A percentile compares a stretch with the other conserved stretches of the same genome.
These are phyloP conservation scores for Pseudogymnoascus sp. DNA, from an alignment of 2,329 filamentous ascomycete genomes.

Conservation along the genomic window DNA sequence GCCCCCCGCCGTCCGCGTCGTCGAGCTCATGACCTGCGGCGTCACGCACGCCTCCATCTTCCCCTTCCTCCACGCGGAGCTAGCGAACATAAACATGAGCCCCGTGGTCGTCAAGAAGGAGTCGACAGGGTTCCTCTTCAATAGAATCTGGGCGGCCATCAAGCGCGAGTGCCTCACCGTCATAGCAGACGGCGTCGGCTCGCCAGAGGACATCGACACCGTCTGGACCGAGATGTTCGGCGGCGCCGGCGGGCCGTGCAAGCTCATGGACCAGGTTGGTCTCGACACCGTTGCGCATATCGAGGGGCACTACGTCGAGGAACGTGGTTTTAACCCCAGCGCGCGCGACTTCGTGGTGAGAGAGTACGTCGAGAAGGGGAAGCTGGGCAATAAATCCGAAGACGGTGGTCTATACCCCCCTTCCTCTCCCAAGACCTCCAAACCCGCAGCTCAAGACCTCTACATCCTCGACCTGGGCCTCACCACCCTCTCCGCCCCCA, in stretches of 20 bases:
- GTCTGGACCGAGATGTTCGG: conserved; percentile 33
- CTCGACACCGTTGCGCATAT: conserved; percentile 35
- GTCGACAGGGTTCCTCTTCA: conserved; percentile 36
- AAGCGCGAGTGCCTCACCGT: conserved; percentile 34
- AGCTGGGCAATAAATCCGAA: conserved; percentile 29
- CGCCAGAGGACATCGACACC: conserved; percentile 31
- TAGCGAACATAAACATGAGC: conserved; percentile 29
- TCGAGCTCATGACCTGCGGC: conserved; percentile 35
- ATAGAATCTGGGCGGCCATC: conserved; percentile 37
- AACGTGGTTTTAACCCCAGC: conserved; percentile 17
- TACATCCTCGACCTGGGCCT: conserved; percentile 20
- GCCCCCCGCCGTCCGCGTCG: conserved; percentile 22
- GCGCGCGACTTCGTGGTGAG: conserved; percentile 29
- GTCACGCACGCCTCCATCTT: conserved; percentile 28
- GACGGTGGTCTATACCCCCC: conserved; percentile 21
- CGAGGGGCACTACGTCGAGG: conserved; percentile 34
- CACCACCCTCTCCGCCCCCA: conserved; percentile 13
- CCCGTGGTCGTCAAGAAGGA: conserved; percentile 32
- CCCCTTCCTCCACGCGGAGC: conserved; percentile 25
- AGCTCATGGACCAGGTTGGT: conserved; percentile 35
- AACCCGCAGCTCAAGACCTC: not conserved
- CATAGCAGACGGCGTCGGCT: conserved; percentile 30
- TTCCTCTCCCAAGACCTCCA: not conserved
- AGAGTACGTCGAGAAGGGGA: conserved; percentile 27
- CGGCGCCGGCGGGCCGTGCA: conserved; percentile 31